Conservation (phyloP, 192 early-diverging fungal species). For the Helicostylum pulchrum region DNA sequence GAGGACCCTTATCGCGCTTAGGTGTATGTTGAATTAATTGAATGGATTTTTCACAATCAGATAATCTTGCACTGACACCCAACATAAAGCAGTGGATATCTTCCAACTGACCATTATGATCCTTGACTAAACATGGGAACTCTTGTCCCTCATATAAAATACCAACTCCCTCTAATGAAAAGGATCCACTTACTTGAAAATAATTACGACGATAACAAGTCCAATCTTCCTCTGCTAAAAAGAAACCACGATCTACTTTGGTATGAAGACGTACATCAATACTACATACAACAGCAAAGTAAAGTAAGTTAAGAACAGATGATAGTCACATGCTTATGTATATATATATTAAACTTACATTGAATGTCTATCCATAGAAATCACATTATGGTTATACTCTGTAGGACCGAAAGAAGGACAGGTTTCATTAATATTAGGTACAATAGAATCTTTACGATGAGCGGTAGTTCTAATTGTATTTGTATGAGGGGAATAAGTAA, state of each 20-base stretch:
- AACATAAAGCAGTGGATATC: constrained; percentile 59
- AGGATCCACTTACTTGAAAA: constrained; percentile 66
- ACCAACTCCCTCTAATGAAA: constrained; percentile 34
- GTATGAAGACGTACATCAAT: constrained; percentile 54
- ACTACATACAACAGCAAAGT: constrained; percentile 28
- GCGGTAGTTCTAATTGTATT: not conserved
- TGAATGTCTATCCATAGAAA: constrained; percentile 14
- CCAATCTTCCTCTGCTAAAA: constrained; percentile 73
- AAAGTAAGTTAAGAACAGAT: not conserved
- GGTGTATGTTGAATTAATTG: constrained; percentile 74
- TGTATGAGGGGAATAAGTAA: not conserved
- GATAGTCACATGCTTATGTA: not conserved
- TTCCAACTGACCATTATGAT: constrained; percentile 36
- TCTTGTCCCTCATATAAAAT: constrained; percentile 40
- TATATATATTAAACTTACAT: constrained; percentile 2
- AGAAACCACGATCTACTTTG: constrained; percentile 79
- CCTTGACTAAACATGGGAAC: constrained; percentile 56
- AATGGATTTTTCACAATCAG: constrained; percentile 51
- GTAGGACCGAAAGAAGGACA: constrained; percentile 15
- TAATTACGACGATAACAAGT: constrained; percentile 87
- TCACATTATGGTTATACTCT: constrained; percentile 14
- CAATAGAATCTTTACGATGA: not conserved
- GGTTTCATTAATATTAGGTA: not conserved
- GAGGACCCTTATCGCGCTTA: constrained; percentile 86
- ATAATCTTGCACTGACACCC: constrained; percentile 57